Evolutionary conservation across 768 basidiomycete genomes (phyloP).

Genomic region (Mycena indigotica): DNA sequence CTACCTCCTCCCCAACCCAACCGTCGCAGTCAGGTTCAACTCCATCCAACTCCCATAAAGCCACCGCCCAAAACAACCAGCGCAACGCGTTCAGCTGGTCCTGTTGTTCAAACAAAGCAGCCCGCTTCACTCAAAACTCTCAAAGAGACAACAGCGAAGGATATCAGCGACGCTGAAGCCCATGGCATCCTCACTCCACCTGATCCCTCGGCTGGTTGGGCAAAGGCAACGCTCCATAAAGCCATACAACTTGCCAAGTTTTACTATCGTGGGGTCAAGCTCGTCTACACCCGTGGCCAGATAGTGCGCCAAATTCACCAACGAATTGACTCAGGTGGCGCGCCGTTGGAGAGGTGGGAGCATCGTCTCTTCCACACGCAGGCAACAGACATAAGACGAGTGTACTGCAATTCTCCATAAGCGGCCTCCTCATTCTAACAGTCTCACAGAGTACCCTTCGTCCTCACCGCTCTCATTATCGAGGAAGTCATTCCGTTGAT

Average conservation of each 20-base stretch:
- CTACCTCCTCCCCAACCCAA: slow-evolving; percentile 5
- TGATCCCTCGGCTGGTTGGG: slow-evolving; percentile 60
- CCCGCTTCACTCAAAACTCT: slow-evolving; percentile 32
- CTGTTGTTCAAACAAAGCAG: slow-evolving; percentile 11
- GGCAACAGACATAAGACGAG: slow-evolving; percentile 68
- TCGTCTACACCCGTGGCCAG: slow-evolving; percentile 64
- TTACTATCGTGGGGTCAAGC: slow-evolving; percentile 75
- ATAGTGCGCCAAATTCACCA: slow-evolving; percentile 55
- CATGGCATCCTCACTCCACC: slow-evolving; percentile 72
- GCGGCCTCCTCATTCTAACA: slow-evolving; percentile 14
- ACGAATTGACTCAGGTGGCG: slow-evolving; percentile 62
- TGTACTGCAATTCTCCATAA: slow-evolving; percentile 32
- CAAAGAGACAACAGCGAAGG: slow-evolving; percentile 58
- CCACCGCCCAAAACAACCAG: slow-evolving; percentile 20
- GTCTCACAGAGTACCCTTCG: slow-evolving; percentile 57
- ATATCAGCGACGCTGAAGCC: slow-evolving; percentile 63
- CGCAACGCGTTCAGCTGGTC: slow-evolving; percentile 18
- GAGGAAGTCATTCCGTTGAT: slow-evolving; percentile 85
- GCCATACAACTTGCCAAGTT: slow-evolving; percentile 71
- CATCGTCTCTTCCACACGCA: slow-evolving; percentile 68
- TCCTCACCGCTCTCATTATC: slow-evolving; percentile 69
- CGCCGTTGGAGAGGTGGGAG: slow-evolving; percentile 67
- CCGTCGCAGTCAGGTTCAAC: slow-evolving; percentile 4
- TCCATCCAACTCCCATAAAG: slow-evolving; percentile 20
- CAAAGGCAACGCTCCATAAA: slow-evolving; percentile 52